Evolutionary conservation across 257 asterid species (phyloP), one percentile per base, ranked within the genome.

Genomic region (Forsythia suspensa): DNA sequence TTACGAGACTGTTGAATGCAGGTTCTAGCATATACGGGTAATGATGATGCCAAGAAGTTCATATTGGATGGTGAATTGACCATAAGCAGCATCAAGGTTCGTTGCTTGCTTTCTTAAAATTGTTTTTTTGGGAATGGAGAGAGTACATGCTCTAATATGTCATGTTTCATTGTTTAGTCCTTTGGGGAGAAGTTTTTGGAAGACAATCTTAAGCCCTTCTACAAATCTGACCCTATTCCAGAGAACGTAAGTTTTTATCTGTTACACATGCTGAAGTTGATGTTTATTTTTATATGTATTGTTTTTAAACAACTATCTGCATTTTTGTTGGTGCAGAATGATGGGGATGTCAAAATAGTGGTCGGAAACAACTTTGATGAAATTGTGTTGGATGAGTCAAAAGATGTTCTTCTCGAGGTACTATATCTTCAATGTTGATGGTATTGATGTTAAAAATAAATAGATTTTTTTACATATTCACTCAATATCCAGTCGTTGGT

Each of bases 391-490:
- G 97, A 95, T 65, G 98, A 93, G 83, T 95, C 99, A 2, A 95
- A 93, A 78, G 99, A 95, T 81, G 99, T 95, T 88, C 98, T 95
- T 86, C 92, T 95, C 21, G 99, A 95, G 99, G 99, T 95, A 91
- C 66, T 55, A 77, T 70, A 57, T 77, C 75, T 46, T 77, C 73
- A 3, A 65, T 10, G 34, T 42, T 57, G 65, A 41, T 4, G 24
- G 3, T 39, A 52, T 52, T 78, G 43, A 16, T 21, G 18, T 67
- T 20, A 24, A 37, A 75, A 34, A 4, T 42, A 12, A 44, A 20
- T 61, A 29, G 16, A 44, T 37, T 29, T 29, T 36, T 67, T 38
- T 37, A 1, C 2, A 38, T 24, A 9, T 63, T 15, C 36, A 71
- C 13, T 74, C 61, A n/a, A 41, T 63, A 63, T 63, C 37, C 12